Evolutionary conservation across 1,139 yeast genomes (phyloP), one percentile per base, ranked within the genome.

Genomic region (Scheffersomyces illinoinensis): DNA sequence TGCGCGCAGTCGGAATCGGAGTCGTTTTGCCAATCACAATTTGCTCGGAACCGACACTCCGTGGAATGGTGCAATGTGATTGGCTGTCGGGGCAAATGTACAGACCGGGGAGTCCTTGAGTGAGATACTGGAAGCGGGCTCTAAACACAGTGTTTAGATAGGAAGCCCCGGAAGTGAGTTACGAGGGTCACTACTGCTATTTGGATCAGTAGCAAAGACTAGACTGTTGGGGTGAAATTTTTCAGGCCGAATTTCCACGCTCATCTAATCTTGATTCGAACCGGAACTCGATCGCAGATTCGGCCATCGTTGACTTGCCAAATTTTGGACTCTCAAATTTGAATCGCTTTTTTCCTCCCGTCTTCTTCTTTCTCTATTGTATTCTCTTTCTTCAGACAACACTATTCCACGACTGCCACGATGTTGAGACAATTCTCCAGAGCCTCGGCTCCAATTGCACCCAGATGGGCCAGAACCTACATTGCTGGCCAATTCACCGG

Each of bases 401-500:
- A 59, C 57, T 54, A 24, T 24, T 33, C 17, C 17, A 33, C 43
- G 17, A 33, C 43, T 53, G 55, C 54, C 57, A 64, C 58, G 54
- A 81, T 81, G 85, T 78, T 81, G 67, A 80, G 79, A 77, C 82
- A 77, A 74, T 68, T 79, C 66, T 68, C 78, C 68, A 71, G 68
- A 68, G 70, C 70, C 64, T 64, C 71, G 61, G 51, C 51, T 17
- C 65, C 73, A 60, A 66, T 68, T 58, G 72, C 76, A 54, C 83
- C 83, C 60, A 77, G 76, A 72, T 74, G 80, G 62, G 65, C 81
- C 69, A 80, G 84, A 79, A 67, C 76, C 63, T 79, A 77, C 64
- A 76, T 81, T 66, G 81, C 85, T 59, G 85, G 85, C 62, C 84
- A 80, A 68, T 81, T 81, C 71, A 80, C 84, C 64, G 85, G 85